Conservation (phyloP, 768 basidiomycete genomes). For the Hypholoma fasciculare region DNA sequence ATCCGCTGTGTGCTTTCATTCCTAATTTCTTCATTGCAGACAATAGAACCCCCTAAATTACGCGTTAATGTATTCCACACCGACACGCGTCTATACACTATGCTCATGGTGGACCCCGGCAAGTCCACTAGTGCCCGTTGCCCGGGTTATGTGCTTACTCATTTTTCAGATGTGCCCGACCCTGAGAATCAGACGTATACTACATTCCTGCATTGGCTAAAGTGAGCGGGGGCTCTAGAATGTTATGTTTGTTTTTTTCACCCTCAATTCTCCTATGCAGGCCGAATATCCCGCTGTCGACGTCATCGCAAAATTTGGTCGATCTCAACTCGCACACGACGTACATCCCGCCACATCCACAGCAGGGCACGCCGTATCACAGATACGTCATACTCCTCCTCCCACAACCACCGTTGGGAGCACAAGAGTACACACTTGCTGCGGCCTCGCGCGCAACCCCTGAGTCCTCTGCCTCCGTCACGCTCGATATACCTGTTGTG, state of each 20-base stretch:
- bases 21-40: conserved; percentile 38
- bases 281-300: conserved; percentile 81
- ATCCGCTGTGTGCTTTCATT: background rate
- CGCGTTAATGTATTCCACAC: conserved; percentile 80
- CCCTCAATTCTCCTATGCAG: conserved; percentile 53
- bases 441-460: conserved; percentile 31
- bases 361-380: conserved; percentile 86
- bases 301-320: conserved; percentile 43
- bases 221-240: conserved; percentile 46
- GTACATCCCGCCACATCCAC: conserved; percentile 92
- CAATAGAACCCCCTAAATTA: conserved; percentile 60
- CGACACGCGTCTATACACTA: conserved; percentile 80
- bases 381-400: conserved; percentile 82
- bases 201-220: conserved; percentile 83
- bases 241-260: conserved; percentile 3
- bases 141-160: background rate
- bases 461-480: conserved; percentile 29
- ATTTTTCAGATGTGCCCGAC: conserved; percentile 75
- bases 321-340: conserved; percentile 57
- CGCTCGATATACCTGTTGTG: conserved; percentile 49
- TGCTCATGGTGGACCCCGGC: conserved; percentile 90
- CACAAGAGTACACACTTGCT: conserved; percentile 32
- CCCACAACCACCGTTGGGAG: conserved; percentile 55
- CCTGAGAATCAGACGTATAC: conserved; percentile 62
- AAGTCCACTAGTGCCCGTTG: conserved; percentile 12